phyloP scores from a whole-genome alignment of 345 rosid genomes.

The Viola odorata region DNA sequence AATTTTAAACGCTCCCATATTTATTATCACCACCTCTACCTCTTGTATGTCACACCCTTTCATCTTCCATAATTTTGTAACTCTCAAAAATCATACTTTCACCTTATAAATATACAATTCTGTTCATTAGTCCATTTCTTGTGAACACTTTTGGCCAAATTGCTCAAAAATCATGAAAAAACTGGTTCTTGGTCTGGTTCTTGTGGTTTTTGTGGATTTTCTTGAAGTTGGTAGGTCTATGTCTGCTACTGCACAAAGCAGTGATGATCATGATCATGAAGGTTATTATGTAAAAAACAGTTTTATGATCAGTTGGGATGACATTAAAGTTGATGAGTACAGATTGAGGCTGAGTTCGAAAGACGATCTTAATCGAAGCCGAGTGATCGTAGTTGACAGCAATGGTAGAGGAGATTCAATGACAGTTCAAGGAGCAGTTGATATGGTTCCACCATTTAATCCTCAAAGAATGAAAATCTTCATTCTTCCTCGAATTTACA shows the following conservation, averaged over 20 bases:
- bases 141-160: no score
- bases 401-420: constrained; percentile 61
- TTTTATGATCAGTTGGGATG: constrained; percentile 63
- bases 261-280: constrained; percentile 7
- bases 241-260: background rate
- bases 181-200: constrained; percentile 10
- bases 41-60: no score
- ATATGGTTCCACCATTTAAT: constrained; percentile 65
- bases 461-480: constrained; percentile 63
- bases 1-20: no score
- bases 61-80: no score
- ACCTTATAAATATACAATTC: no score
- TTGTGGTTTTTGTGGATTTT: constrained; percentile 14
- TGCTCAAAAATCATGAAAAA: background rate
- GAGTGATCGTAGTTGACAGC: constrained; percentile 65
- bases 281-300: constrained; percentile 14
- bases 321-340: constrained; percentile 41
- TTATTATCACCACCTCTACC: no score
- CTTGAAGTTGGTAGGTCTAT: background rate
- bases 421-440: constrained; percentile 87
- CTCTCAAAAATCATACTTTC: no score
- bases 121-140: no score
- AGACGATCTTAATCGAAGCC: constrained; percentile 25
- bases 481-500: constrained; percentile 82
- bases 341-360: constrained; percentile 19